Conservation (phyloP, 2,329 filamentous ascomycete genomes). For the Sporothrix pseudoabietina region DNA sequence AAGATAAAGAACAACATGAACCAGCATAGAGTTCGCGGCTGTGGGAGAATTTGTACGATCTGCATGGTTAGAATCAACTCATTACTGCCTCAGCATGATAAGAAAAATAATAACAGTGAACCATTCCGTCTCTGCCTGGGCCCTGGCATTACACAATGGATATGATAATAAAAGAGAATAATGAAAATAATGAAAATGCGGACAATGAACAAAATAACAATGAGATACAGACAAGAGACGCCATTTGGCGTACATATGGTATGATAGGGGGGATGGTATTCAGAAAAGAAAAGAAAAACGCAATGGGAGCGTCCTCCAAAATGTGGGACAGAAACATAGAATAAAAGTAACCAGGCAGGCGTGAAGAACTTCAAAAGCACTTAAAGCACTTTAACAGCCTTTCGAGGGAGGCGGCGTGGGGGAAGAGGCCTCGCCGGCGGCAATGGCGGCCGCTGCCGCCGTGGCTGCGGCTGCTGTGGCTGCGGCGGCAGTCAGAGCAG, state of each 20-base stretch:
- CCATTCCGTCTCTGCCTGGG: constrained; percentile 1
- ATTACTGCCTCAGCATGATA: neutral
- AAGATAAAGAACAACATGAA: neutral
- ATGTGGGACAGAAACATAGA: neutral
- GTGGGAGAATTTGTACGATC: neutral
- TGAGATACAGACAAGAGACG: neutral
- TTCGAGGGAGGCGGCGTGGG: neutral
- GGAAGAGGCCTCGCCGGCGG: neutral
- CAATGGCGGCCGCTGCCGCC: neutral
- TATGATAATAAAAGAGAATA: constrained; percentile 1
- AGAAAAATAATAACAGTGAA: neutral
- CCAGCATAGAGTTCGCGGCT: neutral
- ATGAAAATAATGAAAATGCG: neutral
- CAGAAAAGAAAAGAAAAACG: neutral
- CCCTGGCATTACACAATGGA: constrained; percentile 19
- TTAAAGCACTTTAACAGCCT: neutral
- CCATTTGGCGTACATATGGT: neutral
- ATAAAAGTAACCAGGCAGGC: too few relatives aligned
- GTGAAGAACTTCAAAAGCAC: neutral
- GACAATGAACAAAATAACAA: neutral
- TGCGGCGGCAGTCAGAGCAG: neutral
- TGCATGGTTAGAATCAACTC: neutral
- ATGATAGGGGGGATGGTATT: neutral
- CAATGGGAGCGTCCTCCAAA: neutral
- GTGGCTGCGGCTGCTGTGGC: constrained; percentile 5